Evolutionary conservation across 129 eudicot species (phyloP).

Genomic region (Ambrosia trifida): DNA sequence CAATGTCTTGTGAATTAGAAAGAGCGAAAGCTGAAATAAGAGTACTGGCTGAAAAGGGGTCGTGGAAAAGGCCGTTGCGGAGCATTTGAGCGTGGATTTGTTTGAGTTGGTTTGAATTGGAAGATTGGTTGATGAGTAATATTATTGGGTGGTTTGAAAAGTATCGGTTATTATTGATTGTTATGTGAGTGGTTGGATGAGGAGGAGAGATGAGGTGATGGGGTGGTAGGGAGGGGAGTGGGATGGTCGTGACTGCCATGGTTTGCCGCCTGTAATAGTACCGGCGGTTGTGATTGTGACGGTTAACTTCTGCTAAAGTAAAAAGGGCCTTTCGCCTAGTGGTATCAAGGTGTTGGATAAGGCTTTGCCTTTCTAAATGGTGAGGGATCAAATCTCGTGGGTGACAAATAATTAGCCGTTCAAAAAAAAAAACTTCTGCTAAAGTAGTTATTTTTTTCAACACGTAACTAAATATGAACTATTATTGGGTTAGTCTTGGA

Average conservation of each 20-base stretch:
- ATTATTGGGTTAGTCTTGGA: too few species aligned
- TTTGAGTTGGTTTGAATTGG: constrained; percentile 48
- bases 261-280: not conserved
- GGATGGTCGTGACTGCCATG: constrained; percentile 36
- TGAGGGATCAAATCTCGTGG: too few species aligned
- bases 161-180: constrained; percentile 47
- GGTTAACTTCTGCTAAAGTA: too few species aligned
- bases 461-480: too few species aligned
- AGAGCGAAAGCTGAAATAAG: constrained; percentile 47
- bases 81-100: constrained; percentile 81
- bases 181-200: constrained; percentile 17
- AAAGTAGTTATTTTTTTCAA: too few species aligned
- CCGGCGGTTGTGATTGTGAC: too few species aligned
- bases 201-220: constrained; percentile 28
- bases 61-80: constrained; percentile 53
- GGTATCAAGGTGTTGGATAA: too few species aligned
- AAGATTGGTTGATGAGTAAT: constrained; percentile 44
- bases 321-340: too few species aligned
- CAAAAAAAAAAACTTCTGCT: too few species aligned
- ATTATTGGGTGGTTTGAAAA: constrained; percentile 57
- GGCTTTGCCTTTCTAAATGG: too few species aligned
- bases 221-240: constrained; percentile 20
- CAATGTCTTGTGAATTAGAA: constrained; percentile 37
- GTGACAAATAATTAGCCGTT: too few species aligned
- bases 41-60: constrained; percentile 66